Conservation (phyloP, 202 grass and related monocot genomes). For the Zizania palustris region DNA sequence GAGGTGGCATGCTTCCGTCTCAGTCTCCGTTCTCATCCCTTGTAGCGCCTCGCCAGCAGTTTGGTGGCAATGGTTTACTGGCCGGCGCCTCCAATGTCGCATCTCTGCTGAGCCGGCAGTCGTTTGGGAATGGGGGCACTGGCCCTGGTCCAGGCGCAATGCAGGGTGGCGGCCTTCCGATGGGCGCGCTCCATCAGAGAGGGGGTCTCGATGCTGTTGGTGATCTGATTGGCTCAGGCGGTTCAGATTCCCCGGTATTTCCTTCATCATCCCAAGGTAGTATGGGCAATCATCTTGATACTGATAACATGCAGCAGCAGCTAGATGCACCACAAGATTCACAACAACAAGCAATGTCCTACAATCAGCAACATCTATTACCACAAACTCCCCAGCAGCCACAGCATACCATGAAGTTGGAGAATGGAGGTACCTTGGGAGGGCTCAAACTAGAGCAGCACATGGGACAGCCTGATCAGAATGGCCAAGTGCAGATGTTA, state of each 20-base stretch:
- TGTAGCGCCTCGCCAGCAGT: slow-evolving; percentile 68
- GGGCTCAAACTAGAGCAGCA: slow-evolving; percentile 79
- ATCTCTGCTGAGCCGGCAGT: slow-evolving; percentile 61
- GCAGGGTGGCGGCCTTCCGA: slow-evolving; percentile 41
- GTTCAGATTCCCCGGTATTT: slow-evolving; percentile 59
- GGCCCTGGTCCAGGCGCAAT: slow-evolving; percentile 49
- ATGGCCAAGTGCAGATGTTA: slow-evolving; percentile 49
- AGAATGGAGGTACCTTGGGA: slow-evolving; percentile 54
- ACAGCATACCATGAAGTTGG: slow-evolving; percentile 59
- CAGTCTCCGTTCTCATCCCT: slow-evolving; percentile 76
- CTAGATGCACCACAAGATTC: slow-evolving; percentile 56
- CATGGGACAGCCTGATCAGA: slow-evolving; percentile 66
- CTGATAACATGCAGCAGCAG: slow-evolving; percentile 50
- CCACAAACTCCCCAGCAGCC: slow-evolving; percentile 52
- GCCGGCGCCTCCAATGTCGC: slow-evolving; percentile 73
- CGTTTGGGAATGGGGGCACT: slow-evolving; percentile 54
- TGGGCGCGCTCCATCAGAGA: slow-evolving; percentile 49
- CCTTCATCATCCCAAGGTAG: slow-evolving; percentile 63
- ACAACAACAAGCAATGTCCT: slow-evolving; percentile 47
- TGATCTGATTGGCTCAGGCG: slow-evolving; percentile 53
- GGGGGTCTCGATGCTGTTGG: slow-evolving; percentile 52
- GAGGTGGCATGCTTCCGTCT: slow-evolving; percentile 46
- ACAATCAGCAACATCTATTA: slow-evolving; percentile 61
- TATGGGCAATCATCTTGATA: slow-evolving; percentile 59
- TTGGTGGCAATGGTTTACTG: slow-evolving; percentile 57